Percentiles rank a stretch among this genome's conserved stretches.
These are phyloP conservation scores for Hippophae rhamnoides DNA, from an alignment of 306 rosid species.

Conservation along the genomic window DNA sequence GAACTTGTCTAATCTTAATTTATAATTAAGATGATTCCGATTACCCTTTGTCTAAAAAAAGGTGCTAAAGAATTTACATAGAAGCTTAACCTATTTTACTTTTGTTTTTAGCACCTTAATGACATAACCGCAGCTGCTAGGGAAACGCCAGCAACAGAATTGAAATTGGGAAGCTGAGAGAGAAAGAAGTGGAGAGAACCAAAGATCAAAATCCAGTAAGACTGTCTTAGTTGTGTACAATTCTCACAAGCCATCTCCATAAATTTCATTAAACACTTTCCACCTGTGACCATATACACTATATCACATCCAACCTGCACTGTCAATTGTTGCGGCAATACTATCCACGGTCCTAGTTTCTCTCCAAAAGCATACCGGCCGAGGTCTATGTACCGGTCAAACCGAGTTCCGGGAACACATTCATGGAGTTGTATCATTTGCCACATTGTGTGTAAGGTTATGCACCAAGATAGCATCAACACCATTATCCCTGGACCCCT, in stretches of 20 bases:
- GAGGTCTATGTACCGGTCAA: slow-evolving; percentile 76
- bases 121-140: slow-evolving; percentile 96
- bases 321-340: slow-evolving; percentile 75
- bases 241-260: slow-evolving; percentile 76
- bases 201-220: slow-evolving; percentile 82
- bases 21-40: too few relatives aligned
- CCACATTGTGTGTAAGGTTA: slow-evolving; percentile 89
- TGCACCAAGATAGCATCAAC: slow-evolving; percentile 58
- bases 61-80: too few relatives aligned
- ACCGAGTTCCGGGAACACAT: slow-evolving; percentile 78
- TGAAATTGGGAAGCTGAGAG: slow-evolving; percentile 91
- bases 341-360: slow-evolving; percentile 84
- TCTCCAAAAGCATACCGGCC: slow-evolving; percentile 82
- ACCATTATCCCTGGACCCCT: slow-evolving; percentile 86
- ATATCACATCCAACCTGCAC: slow-evolving; percentile 93
- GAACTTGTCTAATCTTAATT: too few relatives aligned
- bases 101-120: slow-evolving; percentile 39
- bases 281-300: slow-evolving; percentile 91
- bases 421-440: slow-evolving; percentile 95
- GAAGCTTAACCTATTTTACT: too few relatives aligned
- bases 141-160: slow-evolving; percentile 85
- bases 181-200: slow-evolving; percentile 78
- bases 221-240: slow-evolving; percentile 59
- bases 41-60: too few relatives aligned
- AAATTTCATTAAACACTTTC: slow-evolving; percentile 77